phyloP scores from a whole-genome alignment of 805 yeast genomes.

The Pichia sporocuriosa region DNA sequence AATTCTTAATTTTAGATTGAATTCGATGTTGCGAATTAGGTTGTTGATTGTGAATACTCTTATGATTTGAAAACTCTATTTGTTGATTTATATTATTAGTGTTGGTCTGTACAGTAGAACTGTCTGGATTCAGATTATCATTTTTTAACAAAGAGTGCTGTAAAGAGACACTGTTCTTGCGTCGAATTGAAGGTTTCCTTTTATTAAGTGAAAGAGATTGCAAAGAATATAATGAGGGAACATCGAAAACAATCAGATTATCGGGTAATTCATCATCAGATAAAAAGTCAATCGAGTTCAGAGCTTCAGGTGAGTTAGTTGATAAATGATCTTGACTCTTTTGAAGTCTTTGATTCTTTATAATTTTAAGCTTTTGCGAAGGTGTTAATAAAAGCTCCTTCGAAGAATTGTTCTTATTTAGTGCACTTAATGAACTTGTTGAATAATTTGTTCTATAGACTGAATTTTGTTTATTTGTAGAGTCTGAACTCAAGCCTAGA shows the following conservation, averaged over 20 bases:
- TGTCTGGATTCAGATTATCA: not conserved
- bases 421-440: conserved; percentile 2
- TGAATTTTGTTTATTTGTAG: no score
- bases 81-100: conserved; percentile 10
- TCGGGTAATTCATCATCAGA: conserved; percentile 53
- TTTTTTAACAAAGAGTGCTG: not conserved
- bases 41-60: not conserved
- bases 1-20: not conserved
- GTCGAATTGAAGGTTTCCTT: conserved; percentile 9
- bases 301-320: conserved; percentile 12
- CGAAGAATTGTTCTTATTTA: conserved; percentile 6
- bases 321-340: conserved; percentile 6
- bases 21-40: not conserved
- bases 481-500: no score
- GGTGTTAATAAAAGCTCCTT: conserved; percentile 19
- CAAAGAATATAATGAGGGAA: conserved; percentile 56
- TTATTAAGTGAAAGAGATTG: conserved; percentile 30
- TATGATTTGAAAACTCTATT: no score
- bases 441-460: conserved; percentile 5
- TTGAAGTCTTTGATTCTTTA: conserved; percentile 13
- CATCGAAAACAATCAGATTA: conserved; percentile 50
- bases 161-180: conserved; percentile 8
- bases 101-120: conserved; percentile 5
- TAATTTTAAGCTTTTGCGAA: conserved; percentile 24
- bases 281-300: conserved; percentile 29